Evolutionary conservation across 2,329 filamentous ascomycete genomes (phyloP), one percentile per base, ranked within the genome.

Genomic region (Nothopassalora personata): DNA sequence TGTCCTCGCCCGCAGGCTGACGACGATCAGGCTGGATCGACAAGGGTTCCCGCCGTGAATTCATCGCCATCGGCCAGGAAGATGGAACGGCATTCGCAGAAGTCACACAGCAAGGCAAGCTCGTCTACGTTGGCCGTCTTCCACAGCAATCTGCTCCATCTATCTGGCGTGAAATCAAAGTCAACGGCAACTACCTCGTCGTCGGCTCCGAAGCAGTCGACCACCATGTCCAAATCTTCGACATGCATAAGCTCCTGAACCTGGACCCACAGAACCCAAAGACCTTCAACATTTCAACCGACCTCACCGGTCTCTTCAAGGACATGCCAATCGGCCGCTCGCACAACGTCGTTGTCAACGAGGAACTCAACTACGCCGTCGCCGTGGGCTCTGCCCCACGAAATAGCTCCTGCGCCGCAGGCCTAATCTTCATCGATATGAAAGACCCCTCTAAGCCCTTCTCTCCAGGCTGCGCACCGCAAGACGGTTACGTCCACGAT

Each of bases 221-320:
- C 63, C 83, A 86, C 70, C 80, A 81, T 34, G 79, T 86, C 50
- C 84, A 86, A 71, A 79, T 86, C 71, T 86, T 86, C 66, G 84
- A 86, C 71, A 79, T 85, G 80, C 79, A 75, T 66, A 85, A 80
- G 74, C 74, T 83, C n/a, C 73, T 81, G 56, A 72, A 73, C 33
- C 67, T 83, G 60, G 73, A 79, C 68, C 75, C 77, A 1, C 70
- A 69, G 1, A 72, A 60, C n/a, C 79, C 75, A 7, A 72, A 70
- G 23, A 75, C 68, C 47, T 82, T 81, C 63, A 66, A 68, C 70
- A 76, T 76, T 45, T 58, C 58, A 3, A 64, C 51, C 6, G 64
- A 66, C 45, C 54, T 66, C 4, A 66, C 64, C 82, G 61, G 59
- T 75, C 77, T 48, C 71, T 72, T 73, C 64, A 79, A 73, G 67